Percentiles rank a stretch among this genome's conserved stretches.
Conservation (phyloP, 306 rosid genomes). For the Castanospermum australe region DNA sequence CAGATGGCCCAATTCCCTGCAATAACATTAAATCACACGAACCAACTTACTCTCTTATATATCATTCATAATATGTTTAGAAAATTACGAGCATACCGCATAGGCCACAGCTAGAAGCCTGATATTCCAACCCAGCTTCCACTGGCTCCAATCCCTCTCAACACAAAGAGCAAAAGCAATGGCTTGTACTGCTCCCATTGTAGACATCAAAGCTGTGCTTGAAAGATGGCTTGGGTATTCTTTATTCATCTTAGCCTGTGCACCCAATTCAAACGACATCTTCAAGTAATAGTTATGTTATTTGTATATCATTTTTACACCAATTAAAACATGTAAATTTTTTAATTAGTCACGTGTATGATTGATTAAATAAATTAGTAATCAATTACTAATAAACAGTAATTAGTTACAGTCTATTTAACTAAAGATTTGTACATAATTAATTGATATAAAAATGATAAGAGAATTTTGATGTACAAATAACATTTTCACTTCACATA, state of each 20-base stretch:
- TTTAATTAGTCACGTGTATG: too few relatives aligned
- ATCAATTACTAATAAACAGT: too few relatives aligned
- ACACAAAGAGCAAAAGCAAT: slow-evolving; percentile 12
- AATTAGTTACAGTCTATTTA: too few relatives aligned
- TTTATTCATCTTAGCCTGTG: slow-evolving; percentile 45
- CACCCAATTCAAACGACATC: neutral
- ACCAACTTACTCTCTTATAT: neutral
- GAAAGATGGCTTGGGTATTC: slow-evolving; percentile 39
- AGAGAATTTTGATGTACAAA: too few relatives aligned
- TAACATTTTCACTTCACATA: too few relatives aligned
- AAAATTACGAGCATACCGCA: slow-evolving; percentile 3
- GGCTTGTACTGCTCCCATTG: slow-evolving; percentile 11
- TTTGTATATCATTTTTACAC: too few relatives aligned
- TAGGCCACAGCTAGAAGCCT: slow-evolving; percentile 36
- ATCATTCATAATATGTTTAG: neutral
- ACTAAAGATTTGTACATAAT: too few relatives aligned
- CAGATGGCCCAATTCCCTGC: slow-evolving; percentile 42
- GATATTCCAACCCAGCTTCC: slow-evolving; percentile 33
- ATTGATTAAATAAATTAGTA: too few relatives aligned
- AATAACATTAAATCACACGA: neutral
- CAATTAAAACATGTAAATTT: too few relatives aligned
- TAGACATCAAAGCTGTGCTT: slow-evolving; percentile 36
- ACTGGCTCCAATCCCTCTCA: slow-evolving; percentile 33
- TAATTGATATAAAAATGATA: too few relatives aligned
- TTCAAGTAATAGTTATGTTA: too few relatives aligned